Evolutionary conservation across 768 basidiomycete species (phyloP), one percentile per base, ranked within the genome.

Genomic region (Gymnopilus dilepis): DNA sequence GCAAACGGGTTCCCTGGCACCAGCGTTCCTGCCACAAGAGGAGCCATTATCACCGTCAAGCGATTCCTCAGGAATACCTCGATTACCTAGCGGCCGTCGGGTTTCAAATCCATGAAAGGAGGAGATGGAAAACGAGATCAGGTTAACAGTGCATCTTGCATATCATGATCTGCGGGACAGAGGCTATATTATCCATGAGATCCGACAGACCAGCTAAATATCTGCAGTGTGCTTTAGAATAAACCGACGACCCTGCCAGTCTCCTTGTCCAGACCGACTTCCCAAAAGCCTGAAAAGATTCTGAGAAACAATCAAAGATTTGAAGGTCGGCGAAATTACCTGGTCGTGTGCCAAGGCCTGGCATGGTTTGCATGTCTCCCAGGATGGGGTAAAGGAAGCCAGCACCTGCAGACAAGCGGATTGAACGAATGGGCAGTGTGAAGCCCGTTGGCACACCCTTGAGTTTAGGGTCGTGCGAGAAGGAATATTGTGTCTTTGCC

Each of bases 321-420:
- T 24, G 24, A 17, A 40, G 4, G 60, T 21, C 3, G 33, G 61
- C 77, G 2, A 15, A 26, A 24, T 66, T 60, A 87, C 91, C 93
- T 73, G 95, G 95, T 62, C 95, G 88, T 61, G 94, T 97, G 24
- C 89, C 93, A 41, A 97, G 84, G 67, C 95, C 97, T 43, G 97
- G 97, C 94, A 99, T 97, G 58, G 95, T 98, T 74, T 94, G 91
- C 93, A 99, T 98, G 74, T 96, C 94, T 38, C 92, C 94, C n/a
- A 92, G 82, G 63, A 98, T 85, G 22, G 97, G 96, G 76, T 96
- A 97, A 65, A 99, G 77, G 88, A 99, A 98, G 24, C 94, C 94
- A 59, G 96, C 95, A 42, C 97, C 97, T 5, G 95, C 97, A 6
- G 93, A 92, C 21, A 97, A 78, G 48, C 92, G 82, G 47, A 98